Evolutionary conservation across 345 rosid species (phyloP).

Genomic region (Citrus sinensis): DNA sequence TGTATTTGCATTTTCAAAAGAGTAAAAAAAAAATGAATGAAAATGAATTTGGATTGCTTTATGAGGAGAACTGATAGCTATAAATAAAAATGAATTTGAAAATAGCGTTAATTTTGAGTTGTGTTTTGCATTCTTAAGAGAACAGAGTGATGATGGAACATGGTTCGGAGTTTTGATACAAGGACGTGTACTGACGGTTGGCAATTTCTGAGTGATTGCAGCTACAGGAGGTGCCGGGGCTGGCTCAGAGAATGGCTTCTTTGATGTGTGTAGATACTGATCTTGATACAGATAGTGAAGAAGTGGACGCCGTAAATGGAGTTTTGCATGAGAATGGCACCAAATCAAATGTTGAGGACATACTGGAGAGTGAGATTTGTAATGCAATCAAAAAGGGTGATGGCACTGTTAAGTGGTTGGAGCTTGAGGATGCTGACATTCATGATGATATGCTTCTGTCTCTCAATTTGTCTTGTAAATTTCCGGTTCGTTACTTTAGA

Average conservation of each 20-base stretch:
- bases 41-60: background rate
- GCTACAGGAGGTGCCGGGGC: conserved; percentile 84
- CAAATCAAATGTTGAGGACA: conserved; percentile 40
- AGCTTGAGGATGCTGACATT: conserved; percentile 73
- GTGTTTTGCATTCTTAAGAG: background rate
- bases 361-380: conserved; percentile 44
- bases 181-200: background rate
- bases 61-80: no score
- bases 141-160: background rate
- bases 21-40: no score
- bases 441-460: conserved; percentile 55
- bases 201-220: conserved; percentile 31
- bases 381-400: conserved; percentile 46
- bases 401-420: conserved; percentile 70
- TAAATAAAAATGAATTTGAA: background rate
- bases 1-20: no score
- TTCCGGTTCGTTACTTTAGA: conserved; percentile 42
- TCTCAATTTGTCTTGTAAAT: conserved; percentile 52
- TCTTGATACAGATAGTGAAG: conserved; percentile 33
- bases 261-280: conserved; percentile 77
- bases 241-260: conserved; percentile 90
- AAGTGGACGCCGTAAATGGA: conserved; percentile 21
- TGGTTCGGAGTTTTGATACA: no score
- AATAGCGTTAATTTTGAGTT: background rate
- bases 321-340: conserved; percentile 16